A percentile compares a stretch with the other conserved stretches of the same genome.
These are phyloP conservation scores for Ophiostoma tasmaniense DNA, from an alignment of 2,329 filamentous ascomycete genomes.

Conservation along the genomic window DNA sequence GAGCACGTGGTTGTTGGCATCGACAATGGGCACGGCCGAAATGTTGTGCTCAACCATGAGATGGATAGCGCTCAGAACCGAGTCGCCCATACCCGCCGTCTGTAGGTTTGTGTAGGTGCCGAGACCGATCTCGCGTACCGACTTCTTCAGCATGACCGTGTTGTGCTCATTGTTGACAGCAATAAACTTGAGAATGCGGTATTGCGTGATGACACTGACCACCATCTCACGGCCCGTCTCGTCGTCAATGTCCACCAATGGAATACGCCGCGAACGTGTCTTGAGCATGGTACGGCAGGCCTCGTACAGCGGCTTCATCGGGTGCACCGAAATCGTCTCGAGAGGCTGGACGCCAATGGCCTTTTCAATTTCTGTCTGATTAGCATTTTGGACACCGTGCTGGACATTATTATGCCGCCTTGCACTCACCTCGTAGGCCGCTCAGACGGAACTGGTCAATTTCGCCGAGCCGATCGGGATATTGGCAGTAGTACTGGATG, in stretches of 20 bases:
- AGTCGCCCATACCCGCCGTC: constrained; percentile 79
- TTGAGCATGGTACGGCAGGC: constrained; percentile 90
- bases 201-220: constrained; percentile 94
- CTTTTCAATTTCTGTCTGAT: constrained; percentile 72
- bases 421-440: constrained; percentile 67
- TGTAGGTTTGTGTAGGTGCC: constrained; percentile 76
- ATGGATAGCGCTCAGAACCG: constrained; percentile 90
- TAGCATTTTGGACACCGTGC: not conserved
- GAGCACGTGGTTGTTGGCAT: constrained; percentile 65
- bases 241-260: constrained; percentile 85
- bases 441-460: constrained; percentile 91
- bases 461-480: constrained; percentile 78
- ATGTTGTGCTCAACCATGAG: constrained; percentile 89
- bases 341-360: constrained; percentile 84
- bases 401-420: not conserved
- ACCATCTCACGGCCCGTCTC: constrained; percentile 89
- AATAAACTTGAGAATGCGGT: constrained; percentile 97
- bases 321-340: constrained; percentile 93
- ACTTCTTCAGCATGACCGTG: constrained; percentile 81
- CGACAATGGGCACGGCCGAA: constrained; percentile 87
- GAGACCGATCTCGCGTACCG: constrained; percentile 71
- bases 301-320: constrained; percentile 83
- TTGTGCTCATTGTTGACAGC: constrained; percentile 83
- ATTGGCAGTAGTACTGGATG: constrained; percentile 98
- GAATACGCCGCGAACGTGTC: constrained; percentile 86